Conservation (phyloP, 108 stramenopile genomes). For the Tribonema minus region DNA sequence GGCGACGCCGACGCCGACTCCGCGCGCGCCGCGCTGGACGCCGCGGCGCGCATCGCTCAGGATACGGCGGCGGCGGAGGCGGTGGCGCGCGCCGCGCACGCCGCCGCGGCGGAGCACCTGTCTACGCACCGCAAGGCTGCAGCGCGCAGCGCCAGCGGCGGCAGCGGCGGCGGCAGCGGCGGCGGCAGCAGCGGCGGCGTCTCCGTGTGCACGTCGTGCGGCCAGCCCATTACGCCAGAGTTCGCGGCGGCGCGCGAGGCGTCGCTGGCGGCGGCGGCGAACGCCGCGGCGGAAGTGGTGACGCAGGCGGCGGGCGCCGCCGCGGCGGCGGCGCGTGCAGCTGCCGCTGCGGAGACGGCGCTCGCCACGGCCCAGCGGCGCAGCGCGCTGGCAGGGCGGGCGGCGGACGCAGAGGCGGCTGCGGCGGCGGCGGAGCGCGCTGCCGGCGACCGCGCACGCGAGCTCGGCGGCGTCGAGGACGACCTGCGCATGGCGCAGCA, state of each 20-base stretch:
- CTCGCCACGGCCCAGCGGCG: background rate
- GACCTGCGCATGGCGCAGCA: no score
- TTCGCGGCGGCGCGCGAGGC: background rate
- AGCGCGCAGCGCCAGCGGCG: no score
- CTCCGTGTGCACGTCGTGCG: slow-evolving; percentile 13
- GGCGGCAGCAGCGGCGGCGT: no score
- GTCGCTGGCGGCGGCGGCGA: slow-evolving; percentile 1
- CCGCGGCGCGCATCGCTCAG: background rate
- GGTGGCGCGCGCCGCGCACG: background rate
- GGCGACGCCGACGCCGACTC: background rate
- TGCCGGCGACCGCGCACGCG: no score
- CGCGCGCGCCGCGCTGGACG: background rate
- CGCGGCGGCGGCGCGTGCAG: no score
- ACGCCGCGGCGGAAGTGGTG: background rate
- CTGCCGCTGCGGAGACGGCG: no score
- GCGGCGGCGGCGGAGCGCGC: background rate
- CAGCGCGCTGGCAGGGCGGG: background rate
- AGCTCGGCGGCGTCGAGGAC: no score
- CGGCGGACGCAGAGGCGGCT: background rate
- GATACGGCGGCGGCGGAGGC: background rate
- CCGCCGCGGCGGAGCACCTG: background rate
- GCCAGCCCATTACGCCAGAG: background rate
- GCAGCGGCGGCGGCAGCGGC: no score
- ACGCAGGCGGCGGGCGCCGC: background rate
- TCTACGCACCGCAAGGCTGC: no score